Evolutionary conservation across 768 basidiomycete species (phyloP), one percentile per base, ranked within the genome.

Genomic region (Macrolepiota dolichaula): DNA sequence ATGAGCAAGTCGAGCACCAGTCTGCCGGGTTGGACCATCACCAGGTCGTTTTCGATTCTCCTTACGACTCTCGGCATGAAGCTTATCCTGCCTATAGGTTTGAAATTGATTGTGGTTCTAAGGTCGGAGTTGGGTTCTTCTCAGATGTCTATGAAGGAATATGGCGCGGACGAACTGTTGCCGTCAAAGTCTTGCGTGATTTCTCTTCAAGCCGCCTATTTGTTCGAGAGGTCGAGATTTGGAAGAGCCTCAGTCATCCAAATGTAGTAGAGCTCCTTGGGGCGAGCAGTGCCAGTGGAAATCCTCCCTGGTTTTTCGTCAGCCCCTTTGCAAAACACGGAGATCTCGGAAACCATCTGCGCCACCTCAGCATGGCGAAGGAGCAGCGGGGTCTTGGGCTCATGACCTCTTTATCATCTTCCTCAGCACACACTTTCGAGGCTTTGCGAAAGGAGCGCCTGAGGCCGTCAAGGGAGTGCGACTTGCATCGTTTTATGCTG

Each of bases 221-320:
- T 74, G 71, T 87, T 22, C 82, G 81, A 57, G 87, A 92, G 69
- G 81, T 88, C 24, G 79, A 79, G 51, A 84, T 90, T 4, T 94
- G 93, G 93, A 83, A 86, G 63, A 74, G 72, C 3, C 78, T 95
- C 10, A 73, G 72, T 58, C 92, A 93, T 67, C 79, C 81, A 11
- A 85, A 91, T 65, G 86, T 95, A 3, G 75, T 94, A 47, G 81
- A 84, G 64, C 78, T 95, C 25, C 87, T 83, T 63, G 93, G 92
- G 0, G 93, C 93, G 11, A 91, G 88, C 27, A 89, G 86, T 65
- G 80, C 89, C 0, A 76, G 78, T 7, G 83, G 85, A 13, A 85
- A 87, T 44, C 83, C 85, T 12, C 91, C 89, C 12, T 92, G 86
- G 85, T 91, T 89, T 74, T 81, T 90, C 54, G 91, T 95, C 51